Evolutionary conservation across 2,329 filamentous ascomycete genomes (phyloP), one percentile per base, ranked within the genome.

Genomic region (Beauveria sp.): DNA sequence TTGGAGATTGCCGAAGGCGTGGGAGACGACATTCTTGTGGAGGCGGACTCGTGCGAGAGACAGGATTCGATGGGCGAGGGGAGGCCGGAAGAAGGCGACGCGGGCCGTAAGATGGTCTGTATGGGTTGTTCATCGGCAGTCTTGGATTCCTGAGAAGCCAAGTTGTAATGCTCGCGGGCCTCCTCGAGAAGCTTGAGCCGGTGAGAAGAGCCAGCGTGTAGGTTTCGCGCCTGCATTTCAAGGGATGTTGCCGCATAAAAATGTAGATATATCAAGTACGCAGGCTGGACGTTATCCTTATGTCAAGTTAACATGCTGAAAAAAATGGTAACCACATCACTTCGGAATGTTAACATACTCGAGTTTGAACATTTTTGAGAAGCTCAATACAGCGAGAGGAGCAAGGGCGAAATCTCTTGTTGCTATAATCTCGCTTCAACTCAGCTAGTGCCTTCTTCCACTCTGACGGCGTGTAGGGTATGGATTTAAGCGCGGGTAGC

Each of bases 211-310:
- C 75, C 76, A 12, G 75, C 71, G 18, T 77, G 76, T 8, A 84
- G 72, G 42, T 77, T 74, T 31, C 78, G 76, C 1, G 82, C 82
- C 66, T 82, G 82, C 74, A 81, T 80, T 67, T 86, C 83, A 48
- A 83, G 76, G 16, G 83, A 80, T n/a, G 77, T 80, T 22, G 83
- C 83, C n/a, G 83, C 83, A 64, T 85, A 86, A 69, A 86, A 85
- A 69, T 84, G 79, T 6, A 86, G 75, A 64, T 84, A 85, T 65
- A 86, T 81, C 40, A 84, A 74, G 67, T 85, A 80, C 7, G 81
- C 73, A 2, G 82, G 80, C 67, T 84, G 80, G 22, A 81, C 73
- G 28, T 74, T 69, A 14, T 74, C 74, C 69, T 71, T n/a, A 0
- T 24, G 9, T 7, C 6, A 3, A 43, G 48, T 61, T 58, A 63